Percentiles rank a stretch among this genome's conserved stretches.
Conservation (phyloP, 768 basidiomycete species). For the Amanita subjunquillea region DNA sequence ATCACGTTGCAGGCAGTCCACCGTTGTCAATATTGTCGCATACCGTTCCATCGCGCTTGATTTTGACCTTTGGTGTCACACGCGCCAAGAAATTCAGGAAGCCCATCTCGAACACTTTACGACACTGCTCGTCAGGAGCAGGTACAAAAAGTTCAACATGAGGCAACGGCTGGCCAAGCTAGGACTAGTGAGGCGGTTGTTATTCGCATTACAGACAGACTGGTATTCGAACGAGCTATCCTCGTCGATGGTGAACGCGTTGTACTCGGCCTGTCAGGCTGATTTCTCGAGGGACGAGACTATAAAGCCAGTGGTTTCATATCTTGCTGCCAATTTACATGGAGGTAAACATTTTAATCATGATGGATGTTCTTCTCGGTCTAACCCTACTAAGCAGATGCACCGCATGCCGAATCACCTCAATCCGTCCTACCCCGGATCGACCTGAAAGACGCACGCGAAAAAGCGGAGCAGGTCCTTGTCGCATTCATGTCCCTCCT, state of each 20-base stretch:
- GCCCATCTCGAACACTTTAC: constrained; percentile 77
- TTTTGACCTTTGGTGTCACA: constrained; percentile 81
- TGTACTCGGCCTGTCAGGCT: constrained; percentile 50
- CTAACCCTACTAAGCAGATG: neutral
- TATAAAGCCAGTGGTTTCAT: constrained; percentile 82
- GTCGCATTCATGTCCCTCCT: constrained; percentile 54
- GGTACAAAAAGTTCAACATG: constrained; percentile 69
- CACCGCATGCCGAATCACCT: constrained; percentile 27
- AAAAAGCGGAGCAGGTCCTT: constrained; percentile 63
- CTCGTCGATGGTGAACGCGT: constrained; percentile 43
- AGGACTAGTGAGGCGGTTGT: constrained; percentile 57
- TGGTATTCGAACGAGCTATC: constrained; percentile 56
- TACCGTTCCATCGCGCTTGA: constrained; percentile 81
- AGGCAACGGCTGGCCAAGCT: constrained; percentile 65
- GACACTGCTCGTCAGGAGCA: constrained; percentile 62
- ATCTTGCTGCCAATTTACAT: constrained; percentile 72
- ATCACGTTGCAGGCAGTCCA: constrained; percentile 48
- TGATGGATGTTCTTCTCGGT: neutral
- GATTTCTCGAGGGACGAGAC: constrained; percentile 64
- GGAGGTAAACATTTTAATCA: constrained; percentile 33
- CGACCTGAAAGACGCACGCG: constrained; percentile 34
- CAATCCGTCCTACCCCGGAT: constrained; percentile 46
- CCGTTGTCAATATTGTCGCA: constrained; percentile 71
- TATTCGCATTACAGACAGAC: constrained; percentile 76
- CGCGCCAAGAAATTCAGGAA: constrained; percentile 61